Conservation (phyloP, 305 asterid genomes). For the Lippia alba region DNA sequence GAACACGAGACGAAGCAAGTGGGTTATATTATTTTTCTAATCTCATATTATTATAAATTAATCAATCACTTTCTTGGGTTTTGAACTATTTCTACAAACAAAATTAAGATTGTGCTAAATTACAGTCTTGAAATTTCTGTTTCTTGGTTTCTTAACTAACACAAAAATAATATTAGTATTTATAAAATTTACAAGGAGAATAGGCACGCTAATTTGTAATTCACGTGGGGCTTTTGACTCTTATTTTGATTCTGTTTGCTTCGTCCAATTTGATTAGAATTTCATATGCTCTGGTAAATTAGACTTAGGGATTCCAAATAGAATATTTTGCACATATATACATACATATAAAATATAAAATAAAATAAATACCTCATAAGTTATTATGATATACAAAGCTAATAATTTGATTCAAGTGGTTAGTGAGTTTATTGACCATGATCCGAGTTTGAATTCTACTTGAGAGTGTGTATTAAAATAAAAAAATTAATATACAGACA, state of each 20-base stretch:
- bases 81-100: constrained; percentile 35
- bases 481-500: no score
- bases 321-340: no score
- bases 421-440: no score
- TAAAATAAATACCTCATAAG: no score
- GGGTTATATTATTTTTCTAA: constrained; percentile 35
- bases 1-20: constrained; percentile 58
- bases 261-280: constrained; percentile 1
- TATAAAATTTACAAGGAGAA: constrained; percentile 11
- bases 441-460: no score
- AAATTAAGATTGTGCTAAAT: constrained; percentile 9
- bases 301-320: constrained; percentile 24
- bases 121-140: constrained; percentile 28
- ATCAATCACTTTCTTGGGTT: constrained; percentile 44
- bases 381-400: no score
- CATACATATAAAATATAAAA: no score
- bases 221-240: constrained; percentile 62
- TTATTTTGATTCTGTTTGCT: constrained; percentile 38
- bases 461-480: no score
- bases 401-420: no score
- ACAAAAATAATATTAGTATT: neutral
- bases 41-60: constrained; percentile 32
- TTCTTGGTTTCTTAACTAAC: constrained; percentile 29
- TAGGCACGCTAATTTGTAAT: constrained; percentile 38
- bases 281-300: neutral